These are phyloP conservation scores for Colletotrichum sp. DNA, from an alignment of 2,329 filamentous ascomycete species.

Conservation along the genomic window DNA sequence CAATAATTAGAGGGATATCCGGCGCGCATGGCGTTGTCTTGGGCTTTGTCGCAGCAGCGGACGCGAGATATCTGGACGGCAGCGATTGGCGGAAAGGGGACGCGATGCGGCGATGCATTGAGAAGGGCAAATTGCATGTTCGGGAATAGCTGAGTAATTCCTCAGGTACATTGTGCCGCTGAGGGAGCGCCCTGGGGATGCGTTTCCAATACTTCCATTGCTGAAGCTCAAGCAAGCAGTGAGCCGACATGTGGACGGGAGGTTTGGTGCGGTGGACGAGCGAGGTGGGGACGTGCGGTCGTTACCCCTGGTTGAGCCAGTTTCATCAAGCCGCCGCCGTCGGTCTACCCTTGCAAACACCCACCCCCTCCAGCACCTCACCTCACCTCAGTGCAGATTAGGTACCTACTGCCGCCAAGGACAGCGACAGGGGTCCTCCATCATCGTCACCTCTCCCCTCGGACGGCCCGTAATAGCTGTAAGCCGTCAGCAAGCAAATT, in stretches of 20 bases:
- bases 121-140: constrained; percentile 12
- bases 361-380: background rate
- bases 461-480: background rate
- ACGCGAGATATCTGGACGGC: background rate
- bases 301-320: constrained; percentile 16
- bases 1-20: background rate
- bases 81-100: background rate
- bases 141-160: constrained; percentile 1
- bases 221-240: background rate
- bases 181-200: background rate
- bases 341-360: constrained; percentile 10
- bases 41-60: background rate
- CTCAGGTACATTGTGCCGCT: background rate
- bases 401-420: background rate
- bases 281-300: constrained; percentile 2
- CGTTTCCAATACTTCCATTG: background rate
- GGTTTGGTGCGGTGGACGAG: constrained; percentile 2
- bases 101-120: constrained; percentile 9
- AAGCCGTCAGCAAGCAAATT: background rate
- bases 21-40: background rate
- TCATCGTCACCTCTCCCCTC: background rate
- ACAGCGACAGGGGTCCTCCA: background rate
- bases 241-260: background rate
- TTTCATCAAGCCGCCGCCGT: constrained; percentile 18
- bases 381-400: background rate